Percentiles rank a stretch among this genome's conserved stretches.
Conservation (phyloP, 108 stramenopile genomes). For the Pseudonitzschia multiseries region DNA sequence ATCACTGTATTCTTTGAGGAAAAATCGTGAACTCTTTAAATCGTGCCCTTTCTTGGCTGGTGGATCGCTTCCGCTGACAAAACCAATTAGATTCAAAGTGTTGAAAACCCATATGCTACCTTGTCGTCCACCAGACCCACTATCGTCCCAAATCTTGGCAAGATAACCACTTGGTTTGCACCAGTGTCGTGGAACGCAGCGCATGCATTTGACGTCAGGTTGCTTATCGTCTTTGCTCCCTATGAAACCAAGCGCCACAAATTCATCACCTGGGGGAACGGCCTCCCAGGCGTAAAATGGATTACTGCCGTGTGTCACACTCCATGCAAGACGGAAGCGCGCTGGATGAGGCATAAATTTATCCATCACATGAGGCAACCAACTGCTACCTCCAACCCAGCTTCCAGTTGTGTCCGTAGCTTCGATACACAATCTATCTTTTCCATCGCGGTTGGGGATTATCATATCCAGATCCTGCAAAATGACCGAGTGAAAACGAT, state of each 20-base stretch:
- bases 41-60: constrained; percentile 76
- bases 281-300: constrained; percentile 97
- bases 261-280: constrained; percentile 92
- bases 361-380: constrained; percentile 91
- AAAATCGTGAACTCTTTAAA: constrained; percentile 82
- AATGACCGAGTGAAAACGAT: constrained; percentile 92
- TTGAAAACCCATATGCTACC: constrained; percentile 92
- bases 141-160: constrained; percentile 88
- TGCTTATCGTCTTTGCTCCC: constrained; percentile 91
- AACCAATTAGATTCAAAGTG: constrained; percentile 76
- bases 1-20: constrained; percentile 83
- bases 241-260: constrained; percentile 94
- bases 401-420: constrained; percentile 93
- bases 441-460: constrained; percentile 81
- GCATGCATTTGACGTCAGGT: constrained; percentile 83
- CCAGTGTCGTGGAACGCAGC: constrained; percentile 93
- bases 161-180: constrained; percentile 71
- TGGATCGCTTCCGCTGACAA: constrained; percentile 88
- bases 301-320: constrained; percentile 87
- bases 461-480: constrained; percentile 82
- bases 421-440: constrained; percentile 82
- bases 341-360: constrained; percentile 92
- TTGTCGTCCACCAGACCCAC: constrained; percentile 85
- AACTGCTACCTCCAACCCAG: constrained; percentile 88
- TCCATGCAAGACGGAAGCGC: constrained; percentile 95